These are phyloP conservation scores for Tetrastigma voinierianum DNA, from an alignment of 164 flowering plant species.

Conservation along the genomic window DNA sequence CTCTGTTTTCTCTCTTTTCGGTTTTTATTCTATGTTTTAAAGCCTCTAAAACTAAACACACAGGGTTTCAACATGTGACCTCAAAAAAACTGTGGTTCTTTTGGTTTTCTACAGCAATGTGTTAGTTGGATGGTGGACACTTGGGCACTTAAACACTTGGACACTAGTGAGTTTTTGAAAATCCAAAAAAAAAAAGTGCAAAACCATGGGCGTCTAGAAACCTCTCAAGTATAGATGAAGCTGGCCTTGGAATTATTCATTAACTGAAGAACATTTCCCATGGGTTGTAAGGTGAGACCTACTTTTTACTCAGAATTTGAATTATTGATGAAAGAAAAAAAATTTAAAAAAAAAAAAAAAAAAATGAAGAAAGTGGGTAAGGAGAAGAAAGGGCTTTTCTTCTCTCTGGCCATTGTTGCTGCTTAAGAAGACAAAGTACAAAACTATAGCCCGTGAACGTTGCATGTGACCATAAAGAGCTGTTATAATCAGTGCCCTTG, in stretches of 20 bases:
- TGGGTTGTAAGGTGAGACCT: too few species aligned
- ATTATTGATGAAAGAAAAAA: background rate
- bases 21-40: too few species aligned
- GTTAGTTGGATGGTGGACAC: background rate
- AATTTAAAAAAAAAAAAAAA: background rate
- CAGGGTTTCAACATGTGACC: slow-evolving; percentile 18
- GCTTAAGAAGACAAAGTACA: slow-evolving; percentile 41
- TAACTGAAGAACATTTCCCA: too few species aligned
- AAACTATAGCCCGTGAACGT: slow-evolving; percentile 65
- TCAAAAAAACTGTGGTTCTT: background rate
- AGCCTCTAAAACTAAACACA: background rate
- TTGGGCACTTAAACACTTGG: slow-evolving; percentile 1
- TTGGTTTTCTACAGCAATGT: background rate
- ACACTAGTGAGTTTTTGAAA: background rate
- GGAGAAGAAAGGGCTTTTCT: too few species aligned
- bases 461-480: slow-evolving; percentile 80
- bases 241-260: too few species aligned
- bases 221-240: background rate
- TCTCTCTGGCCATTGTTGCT: too few species aligned
- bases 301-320: background rate
- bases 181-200: background rate
- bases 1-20: too few species aligned
- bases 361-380: background rate
- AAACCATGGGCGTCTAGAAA: slow-evolving; percentile 18
- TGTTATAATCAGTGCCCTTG: slow-evolving; percentile 71